These are phyloP conservation scores for Leishmania major DNA, from an alignment of 208 protist genomes.

Conservation along the genomic window DNA sequence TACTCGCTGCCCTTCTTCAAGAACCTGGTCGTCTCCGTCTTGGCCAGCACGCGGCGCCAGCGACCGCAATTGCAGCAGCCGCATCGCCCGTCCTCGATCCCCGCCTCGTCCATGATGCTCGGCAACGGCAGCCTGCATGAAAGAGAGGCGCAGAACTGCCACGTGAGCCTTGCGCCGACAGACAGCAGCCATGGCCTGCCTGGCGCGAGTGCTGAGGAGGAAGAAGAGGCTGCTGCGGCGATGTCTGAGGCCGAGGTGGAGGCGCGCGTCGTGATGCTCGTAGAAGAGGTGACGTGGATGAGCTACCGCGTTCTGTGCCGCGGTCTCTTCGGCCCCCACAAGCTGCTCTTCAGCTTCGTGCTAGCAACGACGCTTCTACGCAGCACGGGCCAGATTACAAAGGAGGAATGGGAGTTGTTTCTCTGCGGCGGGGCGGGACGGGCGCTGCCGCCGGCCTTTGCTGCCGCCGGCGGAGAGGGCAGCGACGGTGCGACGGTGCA, in stretches of 20 bases:
- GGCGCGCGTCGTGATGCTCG: constrained; percentile 69
- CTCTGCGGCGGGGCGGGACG: constrained; percentile 76
- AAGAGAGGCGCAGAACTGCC: constrained; percentile 1
- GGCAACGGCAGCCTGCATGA: neutral
- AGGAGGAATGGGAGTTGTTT: constrained; percentile 88
- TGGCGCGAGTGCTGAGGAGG: constrained; percentile 12
- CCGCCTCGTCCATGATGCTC: neutral
- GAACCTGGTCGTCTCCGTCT: constrained; percentile 82
- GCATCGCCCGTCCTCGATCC: constrained; percentile 18
- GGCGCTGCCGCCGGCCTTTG: constrained; percentile 30
- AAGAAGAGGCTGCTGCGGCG: constrained; percentile 20
- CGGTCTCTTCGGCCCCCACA: constrained; percentile 95
- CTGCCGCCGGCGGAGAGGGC: constrained; percentile 22
- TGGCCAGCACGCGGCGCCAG: constrained; percentile 64
- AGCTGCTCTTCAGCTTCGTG: constrained; percentile 94
- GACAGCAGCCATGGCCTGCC: neutral
- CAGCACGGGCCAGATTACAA: constrained; percentile 49
- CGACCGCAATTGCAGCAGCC: neutral
- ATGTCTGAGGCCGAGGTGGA: constrained; percentile 42
- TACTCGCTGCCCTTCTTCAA: constrained; percentile 94
- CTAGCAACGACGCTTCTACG: constrained; percentile 84
- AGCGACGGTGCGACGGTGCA: constrained; percentile 28
- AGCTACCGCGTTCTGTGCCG: constrained; percentile 93
- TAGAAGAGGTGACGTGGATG: constrained; percentile 78
- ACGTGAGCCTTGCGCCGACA: neutral